Evolutionary conservation across 2,329 filamentous ascomycete species (phyloP).

Genomic region (Fusarium agapanthi): DNA sequence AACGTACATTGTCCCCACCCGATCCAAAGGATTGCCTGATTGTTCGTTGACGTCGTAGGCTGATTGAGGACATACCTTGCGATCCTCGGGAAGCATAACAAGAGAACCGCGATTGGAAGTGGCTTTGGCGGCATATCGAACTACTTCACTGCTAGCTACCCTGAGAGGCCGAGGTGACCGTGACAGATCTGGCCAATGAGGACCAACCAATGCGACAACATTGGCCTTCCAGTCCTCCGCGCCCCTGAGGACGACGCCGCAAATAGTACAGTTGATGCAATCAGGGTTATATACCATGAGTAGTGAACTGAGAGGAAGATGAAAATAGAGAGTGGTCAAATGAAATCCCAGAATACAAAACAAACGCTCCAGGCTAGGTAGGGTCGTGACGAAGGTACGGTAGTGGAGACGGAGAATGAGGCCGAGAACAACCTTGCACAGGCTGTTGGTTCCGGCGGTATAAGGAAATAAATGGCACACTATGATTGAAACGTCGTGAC

Average conservation of each 20-base stretch:
- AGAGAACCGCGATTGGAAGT: background rate
- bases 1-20: background rate
- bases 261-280: background rate
- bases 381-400: no score
- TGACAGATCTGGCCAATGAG: background rate
- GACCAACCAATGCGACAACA: background rate
- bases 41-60: background rate
- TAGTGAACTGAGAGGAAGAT: no score
- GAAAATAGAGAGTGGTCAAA: no score
- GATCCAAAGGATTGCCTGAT: background rate
- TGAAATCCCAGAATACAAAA: no score
- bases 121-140: background rate
- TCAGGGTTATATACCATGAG: background rate
- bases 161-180: background rate
- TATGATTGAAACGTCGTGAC: fast-evolving
- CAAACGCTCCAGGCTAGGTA: no score
- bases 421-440: no score
- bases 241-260: background rate
- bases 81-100: background rate
- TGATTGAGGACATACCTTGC: background rate
- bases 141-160: background rate
- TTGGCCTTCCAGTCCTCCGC: background rate
- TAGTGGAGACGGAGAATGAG: no score
- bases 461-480: no score
- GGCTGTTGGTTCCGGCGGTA: no score